Base-by-base conservation (phyloP, 148 eudicot species). In the Amaranthus cruentus region DNA sequence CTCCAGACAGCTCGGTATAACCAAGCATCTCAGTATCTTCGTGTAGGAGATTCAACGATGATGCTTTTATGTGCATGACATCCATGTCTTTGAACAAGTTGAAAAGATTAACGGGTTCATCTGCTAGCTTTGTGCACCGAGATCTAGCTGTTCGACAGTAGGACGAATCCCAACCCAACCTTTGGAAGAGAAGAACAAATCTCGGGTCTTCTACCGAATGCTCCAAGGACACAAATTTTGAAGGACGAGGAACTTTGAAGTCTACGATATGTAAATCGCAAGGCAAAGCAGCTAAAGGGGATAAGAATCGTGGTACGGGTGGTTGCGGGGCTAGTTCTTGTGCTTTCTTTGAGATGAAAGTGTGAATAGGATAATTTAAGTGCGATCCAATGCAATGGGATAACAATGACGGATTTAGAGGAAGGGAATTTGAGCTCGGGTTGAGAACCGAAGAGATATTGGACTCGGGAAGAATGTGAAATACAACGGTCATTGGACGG, bases 21-120 rank as follows among this genome's bases (percentile, higher is more conserved):
- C 99, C 96, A 18, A 96, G 96, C 88, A 87, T 78, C 69, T 90
- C 97, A 2, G 86, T 74, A 28, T 96, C 99, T 64, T 96, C 97
- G 67, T 92, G 97, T 64, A 92, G 72, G 75, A 96, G 96, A 82
- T 96, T 96, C 76, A 96, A 66, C 15, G 99, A 96, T 21, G 92
- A 76, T 7, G 94, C 79, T 77, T 81, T 90, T 46, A 81, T 87
- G 73, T 86, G 86, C 75, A 79, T 83, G 55, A 96, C 94, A 46
- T 84, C 76, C 38, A 96, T 68, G 68, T 86, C 94, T 50, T 80
- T 80, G 73, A 96, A 96, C 84, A 96, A 70, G 74, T 87, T 76
- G 59, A 85, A 84, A 73, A 96, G 77, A 81, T 88, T 90, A 6
- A 90, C 79, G 6, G 92, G 90, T 11, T 86, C 92, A 62, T 92